phyloP scores from a whole-genome alignment of 805 yeast species.

The Cyberlindnera meyerae region DNA sequence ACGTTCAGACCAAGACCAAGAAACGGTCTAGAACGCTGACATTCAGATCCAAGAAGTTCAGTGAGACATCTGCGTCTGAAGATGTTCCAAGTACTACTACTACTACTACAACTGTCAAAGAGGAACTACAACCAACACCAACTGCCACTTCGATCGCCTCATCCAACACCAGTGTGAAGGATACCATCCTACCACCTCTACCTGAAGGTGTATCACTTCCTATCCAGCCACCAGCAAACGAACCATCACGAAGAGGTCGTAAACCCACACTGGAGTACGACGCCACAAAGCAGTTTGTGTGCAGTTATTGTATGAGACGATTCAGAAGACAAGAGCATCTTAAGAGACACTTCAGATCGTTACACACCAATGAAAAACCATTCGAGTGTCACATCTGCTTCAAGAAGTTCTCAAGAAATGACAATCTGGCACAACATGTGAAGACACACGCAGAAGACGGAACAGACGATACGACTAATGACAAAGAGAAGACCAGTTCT shows the following conservation, averaged over 20 bases:
- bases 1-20: slow-evolving; percentile 18
- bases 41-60: background rate
- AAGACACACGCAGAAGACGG: slow-evolving; percentile 41
- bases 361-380: slow-evolving; percentile 72
- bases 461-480: too few relatives aligned
- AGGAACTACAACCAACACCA: background rate
- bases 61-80: background rate
- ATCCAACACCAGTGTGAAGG: background rate
- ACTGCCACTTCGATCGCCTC: background rate
- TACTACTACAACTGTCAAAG: background rate
- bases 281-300: slow-evolving; percentile 50
- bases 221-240: slow-evolving; percentile 12
- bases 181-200: slow-evolving; percentile 6
- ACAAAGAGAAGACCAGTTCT: too few relatives aligned
- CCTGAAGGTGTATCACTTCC: slow-evolving; percentile 9
- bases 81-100: too few relatives aligned
- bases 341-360: slow-evolving; percentile 66
- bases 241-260: slow-evolving; percentile 54
- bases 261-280: slow-evolving; percentile 60
- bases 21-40: slow-evolving; percentile 8
- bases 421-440: slow-evolving; percentile 62
- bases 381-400: slow-evolving; percentile 56
- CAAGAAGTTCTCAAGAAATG: slow-evolving; percentile 62
- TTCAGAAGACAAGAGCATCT: slow-evolving; percentile 76
- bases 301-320: slow-evolving; percentile 58